Percentiles rank a stretch among this genome's conserved stretches.
Conservation (phyloP, 1,139 yeast species). For the Suhomyces bribrorum region DNA sequence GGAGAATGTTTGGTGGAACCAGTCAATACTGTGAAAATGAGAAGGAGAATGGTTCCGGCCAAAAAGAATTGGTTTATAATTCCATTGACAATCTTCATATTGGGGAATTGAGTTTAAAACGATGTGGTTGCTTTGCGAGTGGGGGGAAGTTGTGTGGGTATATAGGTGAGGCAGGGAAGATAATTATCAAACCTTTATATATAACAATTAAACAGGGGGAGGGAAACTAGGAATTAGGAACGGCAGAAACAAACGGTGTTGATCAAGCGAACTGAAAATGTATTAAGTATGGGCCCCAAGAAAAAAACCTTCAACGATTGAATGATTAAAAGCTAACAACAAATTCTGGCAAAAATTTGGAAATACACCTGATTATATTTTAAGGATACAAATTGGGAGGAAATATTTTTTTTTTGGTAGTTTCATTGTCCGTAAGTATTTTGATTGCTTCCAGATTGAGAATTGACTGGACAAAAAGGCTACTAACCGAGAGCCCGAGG, state of each 20-base stretch:
- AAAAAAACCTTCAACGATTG: too few relatives aligned
- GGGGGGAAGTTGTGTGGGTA: background rate
- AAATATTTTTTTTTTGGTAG: slow-evolving; percentile 5
- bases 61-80: slow-evolving; percentile 42
- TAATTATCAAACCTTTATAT: too few relatives aligned
- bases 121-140: too few relatives aligned
- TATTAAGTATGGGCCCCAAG: too few relatives aligned
- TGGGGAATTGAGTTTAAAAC: background rate
- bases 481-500: too few relatives aligned
- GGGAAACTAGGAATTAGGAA: too few relatives aligned
- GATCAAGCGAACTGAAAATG: too few relatives aligned
- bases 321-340: background rate
- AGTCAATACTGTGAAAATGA: slow-evolving; percentile 63
- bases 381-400: slow-evolving; percentile 4
- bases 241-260: too few relatives aligned
- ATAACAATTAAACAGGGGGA: too few relatives aligned
- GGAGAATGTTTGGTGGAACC: slow-evolving; percentile 66
- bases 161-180: too few relatives aligned
- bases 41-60: slow-evolving; percentile 56
- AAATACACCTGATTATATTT: slow-evolving; percentile 5
- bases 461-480: background rate
- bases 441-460: slow-evolving; percentile 12
- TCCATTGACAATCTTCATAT: slow-evolving; percentile 39
- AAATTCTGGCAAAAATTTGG: background rate
- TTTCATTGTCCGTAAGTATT: slow-evolving; percentile 9